Conservation (phyloP, 257 asterid genomes). For the Solanum habrochaites region DNA sequence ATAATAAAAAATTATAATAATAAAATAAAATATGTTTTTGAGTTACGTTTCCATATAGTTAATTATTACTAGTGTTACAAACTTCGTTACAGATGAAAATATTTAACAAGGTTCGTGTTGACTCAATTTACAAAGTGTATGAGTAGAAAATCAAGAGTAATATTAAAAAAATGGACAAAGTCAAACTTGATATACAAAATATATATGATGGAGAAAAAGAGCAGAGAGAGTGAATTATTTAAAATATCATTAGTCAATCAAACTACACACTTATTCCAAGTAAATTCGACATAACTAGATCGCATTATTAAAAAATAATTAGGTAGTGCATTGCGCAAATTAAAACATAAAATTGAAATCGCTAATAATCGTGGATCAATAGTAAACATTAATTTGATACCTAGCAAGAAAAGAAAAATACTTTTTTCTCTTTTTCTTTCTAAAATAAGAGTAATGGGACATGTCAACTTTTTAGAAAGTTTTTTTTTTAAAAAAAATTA, state of each 20-base stretch:
- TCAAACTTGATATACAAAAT: not conserved
- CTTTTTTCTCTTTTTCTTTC: too few relatives aligned
- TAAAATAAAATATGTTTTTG: too few relatives aligned
- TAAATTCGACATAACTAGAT: too few relatives aligned
- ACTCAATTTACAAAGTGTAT: not conserved
- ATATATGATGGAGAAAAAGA: not conserved
- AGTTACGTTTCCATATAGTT: too few relatives aligned
- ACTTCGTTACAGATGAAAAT: too few relatives aligned
- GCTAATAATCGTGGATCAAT: not conserved
- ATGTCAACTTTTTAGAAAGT: not conserved
- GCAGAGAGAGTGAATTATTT: not conserved
- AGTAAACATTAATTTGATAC: not conserved
- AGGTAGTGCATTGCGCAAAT: not conserved
- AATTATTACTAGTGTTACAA: too few relatives aligned
- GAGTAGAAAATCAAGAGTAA: not conserved
- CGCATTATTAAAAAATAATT: not conserved
- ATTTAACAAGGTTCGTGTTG: too few relatives aligned
- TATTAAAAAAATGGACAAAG: too few relatives aligned
- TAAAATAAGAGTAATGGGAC: not conserved
- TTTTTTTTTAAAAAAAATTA: not conserved
- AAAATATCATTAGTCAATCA: not conserved
- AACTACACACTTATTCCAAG: not conserved
- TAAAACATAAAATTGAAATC: too few relatives aligned
- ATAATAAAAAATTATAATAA: too few relatives aligned
- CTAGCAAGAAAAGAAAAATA: not conserved